phyloP scores from a whole-genome alignment of 148 eudicot genomes.

The Rhododendron ferrugineum region DNA sequence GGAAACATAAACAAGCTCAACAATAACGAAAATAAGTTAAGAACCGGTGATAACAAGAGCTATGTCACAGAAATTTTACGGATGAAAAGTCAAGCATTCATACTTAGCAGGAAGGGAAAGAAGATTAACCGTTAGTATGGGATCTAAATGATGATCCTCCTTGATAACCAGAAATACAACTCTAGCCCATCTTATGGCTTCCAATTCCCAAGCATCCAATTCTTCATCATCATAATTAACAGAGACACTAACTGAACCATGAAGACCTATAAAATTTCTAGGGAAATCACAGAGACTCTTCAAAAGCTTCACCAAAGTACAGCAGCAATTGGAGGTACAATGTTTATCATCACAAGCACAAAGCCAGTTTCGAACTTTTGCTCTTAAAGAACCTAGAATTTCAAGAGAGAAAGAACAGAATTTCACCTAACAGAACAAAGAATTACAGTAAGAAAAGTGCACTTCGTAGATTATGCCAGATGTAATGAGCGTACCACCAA shows the following conservation, averaged over 20 bases:
- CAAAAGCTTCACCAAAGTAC: conserved; percentile 31
- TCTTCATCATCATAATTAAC: conserved; percentile 68
- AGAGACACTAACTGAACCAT: conserved; percentile 19
- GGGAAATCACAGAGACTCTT: conserved; percentile 47
- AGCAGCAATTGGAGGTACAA: conserved; percentile 17
- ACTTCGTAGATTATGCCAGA: conserved; percentile 1
- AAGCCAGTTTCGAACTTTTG: conserved; percentile 62
- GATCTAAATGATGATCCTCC: conserved; percentile 41
- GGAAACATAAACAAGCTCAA: neutral
- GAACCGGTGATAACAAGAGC: neutral
- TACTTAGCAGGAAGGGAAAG: conserved; percentile 12
- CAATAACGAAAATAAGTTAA: neutral
- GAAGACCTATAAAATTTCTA: conserved; percentile 29
- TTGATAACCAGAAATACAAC: conserved; percentile 63
- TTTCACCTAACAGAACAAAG: conserved; percentile 7
- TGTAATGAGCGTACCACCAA: conserved; percentile 50
- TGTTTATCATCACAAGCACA: conserved; percentile 22
- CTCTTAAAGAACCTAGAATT: conserved; percentile 59
- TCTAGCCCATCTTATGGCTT: conserved; percentile 88
- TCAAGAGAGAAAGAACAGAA: conserved; percentile 1
- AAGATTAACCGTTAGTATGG: conserved; percentile 49
- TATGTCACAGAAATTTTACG: neutral
- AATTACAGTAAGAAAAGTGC: neutral
- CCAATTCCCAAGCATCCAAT: conserved; percentile 61
- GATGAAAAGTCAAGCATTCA: neutral